Base-by-base conservation (phyloP, 768 basidiomycete species). In the Kwoniella europaea region DNA sequence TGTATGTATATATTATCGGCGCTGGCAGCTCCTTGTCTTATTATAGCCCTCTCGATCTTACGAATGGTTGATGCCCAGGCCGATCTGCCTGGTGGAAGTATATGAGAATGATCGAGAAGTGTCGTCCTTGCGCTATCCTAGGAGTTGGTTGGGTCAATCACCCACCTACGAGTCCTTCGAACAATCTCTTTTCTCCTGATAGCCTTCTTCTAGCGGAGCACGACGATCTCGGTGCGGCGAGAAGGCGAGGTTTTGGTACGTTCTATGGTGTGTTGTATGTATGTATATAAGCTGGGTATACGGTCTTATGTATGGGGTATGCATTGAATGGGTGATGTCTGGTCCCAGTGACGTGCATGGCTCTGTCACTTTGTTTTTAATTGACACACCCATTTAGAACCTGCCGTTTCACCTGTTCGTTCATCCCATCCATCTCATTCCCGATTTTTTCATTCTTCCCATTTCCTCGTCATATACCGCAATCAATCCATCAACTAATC, bases 401-500 rank as follows among this genome's bases (percentile, higher is more conserved):
- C 2, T 10, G 42, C 13, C 59, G 59, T 61, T 22, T 61, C 15
- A 43, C 59, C 7, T 10, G 3, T 18, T 15, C 46, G 18, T 18
- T 10, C 18, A 20, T 35, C 35, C 35, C 27, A 27, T 29, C n/a
- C 42, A 5, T 61, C n/a, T 43, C 35, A 15, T 41, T 42, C 43
- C 59, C 42, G 59, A 61, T 22, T 61, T 61, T 55, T 55, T 55
- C 46, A 15, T 50, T 50, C 46, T 1, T 43, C 22, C 59, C 15
- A 18, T 54, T 18, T 27, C 41, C 10, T 66, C 65, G 42, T 66
- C 65, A 57, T 52, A 57, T 52, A 43, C 50, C 24, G 15, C 29
- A 18, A 60, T 7, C 22, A 12, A 22, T 29, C 24, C 41, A 16
- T n/a, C 42, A 22, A 7, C 13, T 20, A 16, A 22, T 10, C 13